Base-by-base conservation (phyloP, 768 basidiomycete species). In the Chalciporus piperatus region DNA sequence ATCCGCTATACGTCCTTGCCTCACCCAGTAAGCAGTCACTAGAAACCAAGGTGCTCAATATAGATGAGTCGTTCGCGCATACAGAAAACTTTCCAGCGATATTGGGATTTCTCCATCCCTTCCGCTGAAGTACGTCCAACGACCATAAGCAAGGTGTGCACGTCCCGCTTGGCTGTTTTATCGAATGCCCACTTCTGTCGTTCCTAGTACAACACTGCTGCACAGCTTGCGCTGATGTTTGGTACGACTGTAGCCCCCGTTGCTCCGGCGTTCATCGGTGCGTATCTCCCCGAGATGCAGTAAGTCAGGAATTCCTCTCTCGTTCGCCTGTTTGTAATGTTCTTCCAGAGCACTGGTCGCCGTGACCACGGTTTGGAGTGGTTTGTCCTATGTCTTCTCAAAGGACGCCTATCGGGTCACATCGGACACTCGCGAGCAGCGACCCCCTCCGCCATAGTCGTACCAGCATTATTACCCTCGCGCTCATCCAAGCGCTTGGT, bases 41-140 rank as follows among this genome's bases (percentile, higher is more conserved):
- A 27, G 27, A 52, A 28, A 46, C 10, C 28, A 40, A 33, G 14
- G 37, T 32, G 30, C 45, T 23, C 46, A 33, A 40, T 37, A 59
- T 39, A 50, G 16, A 40, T 39, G 28, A 17, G n/a, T 27, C 20
- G 3, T 50, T 32, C 55, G 48, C 41, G 39, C n/a, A 41, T 41
- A 12, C 67, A 95, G 89, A 91, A 92, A 92, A 97, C 94, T 0
- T 87, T 92, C 64, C 67, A 74, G 22, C 83, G 97, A 30, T 99
- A 98, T 70, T 99, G 95, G 91, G 91, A 98, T 66, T 92, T 97
- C 56, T 89, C 90, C 10, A 83, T 97, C 45, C 93, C 97, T 2
- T 96, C 94, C 1, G 96, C 93, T 1, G 95, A 97, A 70, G 93
- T 98, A 12, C 82, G 82, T 27, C 96, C 96, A 0, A 98, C 97